A percentile compares a stretch with the other conserved stretches of the same genome.
Conservation (phyloP, 2,329 filamentous ascomycete species). For the Biscogniauxia marginata region DNA sequence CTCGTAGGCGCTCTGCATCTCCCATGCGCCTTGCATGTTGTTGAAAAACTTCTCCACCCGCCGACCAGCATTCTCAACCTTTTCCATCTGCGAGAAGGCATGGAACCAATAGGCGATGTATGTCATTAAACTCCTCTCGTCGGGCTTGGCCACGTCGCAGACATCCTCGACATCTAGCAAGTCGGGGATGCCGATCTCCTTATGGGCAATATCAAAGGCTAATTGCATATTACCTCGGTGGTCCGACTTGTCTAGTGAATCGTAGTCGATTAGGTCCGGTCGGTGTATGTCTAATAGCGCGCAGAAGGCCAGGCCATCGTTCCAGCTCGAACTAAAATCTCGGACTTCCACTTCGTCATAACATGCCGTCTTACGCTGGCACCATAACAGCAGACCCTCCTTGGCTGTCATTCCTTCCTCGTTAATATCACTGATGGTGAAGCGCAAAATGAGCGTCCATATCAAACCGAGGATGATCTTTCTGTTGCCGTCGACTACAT, state of each 20-base stretch:
- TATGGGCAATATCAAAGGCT: slow-evolving; percentile 92
- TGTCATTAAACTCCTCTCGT: slow-evolving; percentile 96
- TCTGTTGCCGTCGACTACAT: slow-evolving; percentile 95
- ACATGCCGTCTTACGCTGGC: slow-evolving; percentile 96
- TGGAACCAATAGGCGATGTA: slow-evolving; percentile 99
- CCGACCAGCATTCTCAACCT: slow-evolving; percentile 94
- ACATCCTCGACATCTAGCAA: slow-evolving; percentile 97
- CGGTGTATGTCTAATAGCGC: slow-evolving; percentile 95
- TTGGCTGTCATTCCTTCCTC: slow-evolving; percentile 97
- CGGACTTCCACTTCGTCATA: slow-evolving; percentile 95
- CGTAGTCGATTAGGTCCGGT: slow-evolving; percentile 95
- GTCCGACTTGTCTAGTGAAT: slow-evolving; percentile 88
- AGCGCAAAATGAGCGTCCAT: slow-evolving; percentile 96
- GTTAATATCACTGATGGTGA: slow-evolving; percentile 98
- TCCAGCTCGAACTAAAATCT: slow-evolving; percentile 96
- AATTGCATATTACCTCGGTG: slow-evolving; percentile 97
- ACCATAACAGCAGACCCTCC: slow-evolving; percentile 93
- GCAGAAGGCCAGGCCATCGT: slow-evolving; percentile 94
- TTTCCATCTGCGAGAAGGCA: slow-evolving; percentile 98
- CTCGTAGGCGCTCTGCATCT: slow-evolving; percentile 98
- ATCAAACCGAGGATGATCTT: slow-evolving; percentile 98
- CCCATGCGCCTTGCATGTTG: slow-evolving; percentile 99
- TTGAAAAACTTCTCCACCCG: slow-evolving; percentile 98
- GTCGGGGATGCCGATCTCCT: slow-evolving; percentile 95
- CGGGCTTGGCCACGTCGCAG: slow-evolving; percentile 91